These are phyloP conservation scores for Apiospora saccharicola DNA, from an alignment of 2,329 filamentous ascomycete species.

Conservation along the genomic window DNA sequence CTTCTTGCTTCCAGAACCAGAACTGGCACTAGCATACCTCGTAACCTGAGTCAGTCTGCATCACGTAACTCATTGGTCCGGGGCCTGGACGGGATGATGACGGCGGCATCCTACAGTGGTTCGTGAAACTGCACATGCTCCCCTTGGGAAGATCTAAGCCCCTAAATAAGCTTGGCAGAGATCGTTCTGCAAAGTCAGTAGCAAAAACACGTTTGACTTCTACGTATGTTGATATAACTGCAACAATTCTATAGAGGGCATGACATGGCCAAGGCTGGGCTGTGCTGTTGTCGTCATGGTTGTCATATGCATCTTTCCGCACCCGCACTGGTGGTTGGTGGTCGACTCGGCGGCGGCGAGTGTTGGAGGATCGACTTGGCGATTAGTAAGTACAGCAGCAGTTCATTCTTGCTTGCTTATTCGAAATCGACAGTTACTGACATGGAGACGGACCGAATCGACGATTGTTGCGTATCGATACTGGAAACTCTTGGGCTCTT, in stretches of 20 bases:
- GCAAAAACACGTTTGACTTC: background rate
- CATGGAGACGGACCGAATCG: background rate
- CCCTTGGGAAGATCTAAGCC: background rate
- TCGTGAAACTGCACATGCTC: background rate
- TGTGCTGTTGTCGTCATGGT: background rate
- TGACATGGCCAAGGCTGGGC: background rate
- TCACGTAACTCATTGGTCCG: background rate
- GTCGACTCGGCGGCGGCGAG: no score
- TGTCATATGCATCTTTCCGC: background rate
- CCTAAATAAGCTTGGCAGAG: background rate
- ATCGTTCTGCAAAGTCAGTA: background rate
- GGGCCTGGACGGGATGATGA: background rate
- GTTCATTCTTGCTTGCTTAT: background rate
- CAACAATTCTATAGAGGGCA: background rate
- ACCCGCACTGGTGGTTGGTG: background rate
- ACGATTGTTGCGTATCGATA: background rate
- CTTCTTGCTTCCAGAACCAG: no score
- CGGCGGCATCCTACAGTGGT: background rate
- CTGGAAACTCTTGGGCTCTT: slow-evolving; percentile 8
- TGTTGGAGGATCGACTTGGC: background rate
- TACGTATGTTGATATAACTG: background rate
- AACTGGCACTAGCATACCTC: background rate
- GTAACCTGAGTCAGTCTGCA: background rate
- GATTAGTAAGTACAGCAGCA: background rate
- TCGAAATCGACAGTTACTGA: background rate